Percentiles rank a stretch among this genome's conserved stretches.
These are phyloP conservation scores for Dissophora globulifera DNA, from an alignment of 192 early-diverging fungal genomes.

Conservation along the genomic window DNA sequence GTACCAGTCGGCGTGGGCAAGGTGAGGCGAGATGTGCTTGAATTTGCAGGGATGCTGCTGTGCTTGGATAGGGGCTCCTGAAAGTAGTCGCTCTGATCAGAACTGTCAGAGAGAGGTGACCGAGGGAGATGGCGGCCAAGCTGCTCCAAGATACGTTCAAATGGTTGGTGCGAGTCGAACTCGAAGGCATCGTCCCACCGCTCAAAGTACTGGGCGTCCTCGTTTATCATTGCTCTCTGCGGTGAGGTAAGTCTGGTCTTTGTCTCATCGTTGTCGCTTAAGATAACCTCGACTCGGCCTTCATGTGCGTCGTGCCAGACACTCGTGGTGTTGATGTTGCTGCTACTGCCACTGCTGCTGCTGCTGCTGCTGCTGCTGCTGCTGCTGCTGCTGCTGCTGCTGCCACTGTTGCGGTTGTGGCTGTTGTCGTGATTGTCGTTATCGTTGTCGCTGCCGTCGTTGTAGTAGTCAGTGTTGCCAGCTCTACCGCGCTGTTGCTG, in stretches of 20 bases:
- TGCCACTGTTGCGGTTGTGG: background rate
- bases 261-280: background rate
- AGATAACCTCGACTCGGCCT: conserved; percentile 4
- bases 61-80: conserved; percentile 1
- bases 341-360: background rate
- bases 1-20: conserved; percentile 7
- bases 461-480: too few relatives aligned
- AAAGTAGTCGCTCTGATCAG: conserved; percentile 39
- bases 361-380: background rate
- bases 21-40: conserved; percentile 11
- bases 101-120: conserved; percentile 37
- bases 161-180: conserved; percentile 12
- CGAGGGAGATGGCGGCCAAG: conserved; percentile 20
- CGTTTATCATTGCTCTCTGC: background rate
- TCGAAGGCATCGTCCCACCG: conserved; percentile 47
- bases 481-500: too few relatives aligned
- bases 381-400: background rate
- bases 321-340: background rate
- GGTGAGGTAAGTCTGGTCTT: too few relatives aligned
- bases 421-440: background rate
- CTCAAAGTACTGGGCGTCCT: conserved; percentile 10
- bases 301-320: too few relatives aligned
- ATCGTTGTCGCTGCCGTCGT: too few relatives aligned
- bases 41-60: background rate
- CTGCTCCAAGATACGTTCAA: conserved; percentile 35